Evolutionary conservation across 352 stramenopile genomes (phyloP), one percentile per base, ranked within the genome.

Genomic region (Globisporangium cystogenes): DNA sequence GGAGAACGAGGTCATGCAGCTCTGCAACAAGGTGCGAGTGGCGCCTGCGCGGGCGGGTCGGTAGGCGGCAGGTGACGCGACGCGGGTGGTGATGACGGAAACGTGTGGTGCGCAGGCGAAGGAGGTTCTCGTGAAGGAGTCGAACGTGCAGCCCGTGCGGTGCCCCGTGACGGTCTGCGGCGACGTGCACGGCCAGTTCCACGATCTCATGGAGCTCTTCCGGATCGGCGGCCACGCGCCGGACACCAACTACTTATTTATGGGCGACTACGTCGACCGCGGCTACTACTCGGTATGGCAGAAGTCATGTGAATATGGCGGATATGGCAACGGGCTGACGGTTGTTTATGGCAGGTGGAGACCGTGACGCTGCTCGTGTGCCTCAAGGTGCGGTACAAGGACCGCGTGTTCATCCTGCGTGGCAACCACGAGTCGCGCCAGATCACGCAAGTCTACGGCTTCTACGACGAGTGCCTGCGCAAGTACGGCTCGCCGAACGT

Each of bases 231-330:
- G 89, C 36, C 76, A 97, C 49, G 65, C 76, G 29, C 89, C 89
- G 16, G 78, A 96, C 64, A 96, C 95, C 16, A 99, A 99, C 73
- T 99, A 99, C 76, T 73, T 99, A 51, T 99, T 99, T 70, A 97
- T 99, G 89, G 96, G 96, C 42, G 96, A 99, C 76, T 99, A 99
- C 65, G 96, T 99, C n/a, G 96, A 99, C 75, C 74, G 96, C 59
- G 96, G 96, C n/a, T 98, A 98, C 70, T 98, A 98, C 68, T 98
- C 93, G 50, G 70, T 82, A 57, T 47, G 61, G 42, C n/a, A n/a
- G n/a, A n/a, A n/a, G n/a, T 1, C 37, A 14, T 36, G 23, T 10
- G 27, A 29, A 18, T 39, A 4, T 39, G 33, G 11, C 16, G 14
- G 33, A 39, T 39, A 39, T 12, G 33, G 33, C 8, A 12, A 3